Evolutionary conservation across 352 stramenopile genomes (phyloP).

Genomic region (Phytophthora brassicae): DNA sequence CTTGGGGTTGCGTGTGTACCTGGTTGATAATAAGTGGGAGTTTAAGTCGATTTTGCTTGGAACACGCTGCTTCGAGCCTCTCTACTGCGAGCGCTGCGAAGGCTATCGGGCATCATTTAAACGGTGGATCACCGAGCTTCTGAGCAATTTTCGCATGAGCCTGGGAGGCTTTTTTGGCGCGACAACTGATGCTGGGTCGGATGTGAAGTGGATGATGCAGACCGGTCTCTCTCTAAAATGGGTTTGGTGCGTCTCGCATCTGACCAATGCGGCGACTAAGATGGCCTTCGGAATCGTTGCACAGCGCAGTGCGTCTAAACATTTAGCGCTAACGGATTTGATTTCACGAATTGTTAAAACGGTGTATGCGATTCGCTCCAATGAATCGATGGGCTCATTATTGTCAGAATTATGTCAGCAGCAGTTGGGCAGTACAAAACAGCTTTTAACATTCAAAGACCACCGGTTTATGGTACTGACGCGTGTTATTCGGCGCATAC

Average conservation of each 20-base stretch:
- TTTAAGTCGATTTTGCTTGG: conserved; percentile 1
- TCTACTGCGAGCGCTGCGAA: no score
- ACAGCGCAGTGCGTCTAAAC: no score
- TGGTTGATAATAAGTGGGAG: not conserved
- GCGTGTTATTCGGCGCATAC: not conserved
- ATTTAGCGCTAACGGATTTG: no score
- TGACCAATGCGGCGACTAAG: conserved; percentile 5
- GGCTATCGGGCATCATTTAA: no score
- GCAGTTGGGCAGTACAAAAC: not conserved
- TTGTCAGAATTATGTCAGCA: not conserved
- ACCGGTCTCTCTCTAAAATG: not conserved
- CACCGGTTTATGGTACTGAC: conserved; percentile 5
- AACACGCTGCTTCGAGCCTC: not conserved
- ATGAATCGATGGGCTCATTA: not conserved
- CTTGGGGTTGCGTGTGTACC: conserved; percentile 2
- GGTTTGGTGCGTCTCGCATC: conserved; percentile 9
- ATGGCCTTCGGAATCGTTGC: no score
- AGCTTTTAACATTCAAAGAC: not conserved
- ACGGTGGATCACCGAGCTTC: no score
- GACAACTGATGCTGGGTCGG: not conserved
- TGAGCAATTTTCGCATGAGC: conserved; percentile 1
- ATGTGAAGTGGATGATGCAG: conserved; percentile 7
- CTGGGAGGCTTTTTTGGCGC: not conserved
- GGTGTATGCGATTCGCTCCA: not conserved
- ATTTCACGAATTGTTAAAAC: not conserved